Evolutionary conservation across 805 yeast species (phyloP).

Genomic region (Candida pseudoglaebosa): DNA sequence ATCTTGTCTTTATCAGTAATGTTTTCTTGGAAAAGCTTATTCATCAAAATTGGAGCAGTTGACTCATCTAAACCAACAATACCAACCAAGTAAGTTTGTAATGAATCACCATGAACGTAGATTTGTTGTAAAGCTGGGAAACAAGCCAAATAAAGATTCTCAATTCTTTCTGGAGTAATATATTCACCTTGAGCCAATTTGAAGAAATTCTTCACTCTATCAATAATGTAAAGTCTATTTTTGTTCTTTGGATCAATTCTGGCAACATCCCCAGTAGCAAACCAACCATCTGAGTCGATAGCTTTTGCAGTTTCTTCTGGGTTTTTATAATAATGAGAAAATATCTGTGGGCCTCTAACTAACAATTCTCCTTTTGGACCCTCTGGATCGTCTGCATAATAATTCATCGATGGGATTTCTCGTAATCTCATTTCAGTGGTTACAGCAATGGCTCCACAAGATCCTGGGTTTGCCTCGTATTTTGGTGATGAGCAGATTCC

Average conservation of each 20-base stretch:
- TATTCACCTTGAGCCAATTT: constrained; percentile 43
- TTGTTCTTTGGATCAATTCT: constrained; percentile 23
- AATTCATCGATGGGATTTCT: constrained; percentile 63
- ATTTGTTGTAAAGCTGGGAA: constrained; percentile 27
- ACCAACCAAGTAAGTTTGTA: constrained; percentile 25
- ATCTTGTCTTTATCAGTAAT: constrained; percentile 14
- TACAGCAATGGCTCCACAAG: constrained; percentile 59
- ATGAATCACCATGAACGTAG: constrained; percentile 31
- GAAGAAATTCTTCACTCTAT: constrained; percentile 44
- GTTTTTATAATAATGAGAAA: constrained; percentile 48
- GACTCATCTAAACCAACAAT: constrained; percentile 24
- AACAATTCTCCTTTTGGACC: constrained; percentile 51
- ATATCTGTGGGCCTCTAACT: constrained; percentile 54
- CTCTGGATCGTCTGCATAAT: constrained; percentile 28
- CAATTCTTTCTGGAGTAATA: constrained; percentile 40
- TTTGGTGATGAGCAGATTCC: constrained; percentile 41
- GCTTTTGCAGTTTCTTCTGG: constrained; percentile 44
- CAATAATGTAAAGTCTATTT: constrained; percentile 41
- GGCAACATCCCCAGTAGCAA: constrained; percentile 54
- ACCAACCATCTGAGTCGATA: constrained; percentile 50
- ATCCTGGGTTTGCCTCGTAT: constrained; percentile 46
- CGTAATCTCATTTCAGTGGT: constrained; percentile 50
- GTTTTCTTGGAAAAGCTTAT: constrained; percentile 12
- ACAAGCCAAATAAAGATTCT: constrained; percentile 27
- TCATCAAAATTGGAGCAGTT: constrained; percentile 14